Base-by-base conservation (phyloP, 768 basidiomycete genomes). In the Panaeolus cyanescens region DNA sequence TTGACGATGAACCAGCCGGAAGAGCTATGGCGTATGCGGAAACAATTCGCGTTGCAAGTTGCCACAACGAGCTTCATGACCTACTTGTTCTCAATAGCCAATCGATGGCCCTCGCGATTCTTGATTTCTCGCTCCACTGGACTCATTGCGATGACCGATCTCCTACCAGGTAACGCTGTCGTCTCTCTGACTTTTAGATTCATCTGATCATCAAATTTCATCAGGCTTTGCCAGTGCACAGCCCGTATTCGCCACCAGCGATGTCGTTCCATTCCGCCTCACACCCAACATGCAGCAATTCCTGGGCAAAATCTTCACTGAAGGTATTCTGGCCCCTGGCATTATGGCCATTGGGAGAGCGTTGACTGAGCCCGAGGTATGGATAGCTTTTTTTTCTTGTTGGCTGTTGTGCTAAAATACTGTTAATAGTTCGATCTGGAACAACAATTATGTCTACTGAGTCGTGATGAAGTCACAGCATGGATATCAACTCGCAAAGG, bases 281-380 rank as follows among this genome's bases (percentile, higher is more conserved):
- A 99, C 97, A 4, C 95, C 95, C 3, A 98, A 97, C 74, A 86
- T 99, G 79, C 97, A 99, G 75, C 83, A 85, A 64, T 96, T 99
- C 79, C 76, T 99, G 34, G 94, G 93, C 1, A 90, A 92, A 1
- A 84, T 93, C 58, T 90, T 92, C 39, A 92, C 89, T 1, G 97
- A 99, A 72, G 97, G 96, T 7, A 76, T 97, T 34, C 78, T 99
- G 39, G 88, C 93, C 0, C 84, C 92, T 7, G 88, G 92, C 4
- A 87, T 96, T 55, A 91, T 97, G 83, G 91, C 95, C 2, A 95
- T 99, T 56, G 95, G 89, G 5, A 85, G 95, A 54, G 90, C 90
- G 62, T 80, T 99, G 50, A 95, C 93, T 4, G 91, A 95, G 69
- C 95, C 95, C 17, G 95, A 98, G 82, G 95, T 93, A 64, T 61